Conservation (phyloP, 2,329 filamentous ascomycete genomes). For the Sclerotinia nivalis region DNA sequence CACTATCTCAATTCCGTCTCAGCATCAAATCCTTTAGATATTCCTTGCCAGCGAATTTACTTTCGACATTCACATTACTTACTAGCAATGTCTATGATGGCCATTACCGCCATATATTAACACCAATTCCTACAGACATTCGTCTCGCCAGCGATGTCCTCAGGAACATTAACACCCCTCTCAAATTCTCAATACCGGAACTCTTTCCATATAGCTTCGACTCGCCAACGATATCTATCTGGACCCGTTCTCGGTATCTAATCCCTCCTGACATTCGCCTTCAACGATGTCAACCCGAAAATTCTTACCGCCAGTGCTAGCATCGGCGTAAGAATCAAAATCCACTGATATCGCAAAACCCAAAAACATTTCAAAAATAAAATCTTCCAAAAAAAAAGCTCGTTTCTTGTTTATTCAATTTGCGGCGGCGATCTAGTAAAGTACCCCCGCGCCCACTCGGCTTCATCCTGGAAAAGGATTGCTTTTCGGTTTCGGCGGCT, state of each 20-base stretch:
- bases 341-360: background rate
- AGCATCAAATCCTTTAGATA: background rate
- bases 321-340: background rate
- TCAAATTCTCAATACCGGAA: background rate
- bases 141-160: background rate
- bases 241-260: no score
- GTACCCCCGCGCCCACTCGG: background rate
- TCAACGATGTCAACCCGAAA: background rate
- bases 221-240: background rate
- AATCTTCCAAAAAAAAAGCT: background rate
- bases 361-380: background rate
- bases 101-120: background rate
- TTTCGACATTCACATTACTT: background rate
- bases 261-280: background rate
- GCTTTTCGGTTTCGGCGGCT: background rate
- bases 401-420: background rate
- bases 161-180: background rate
- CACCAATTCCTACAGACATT: background rate
- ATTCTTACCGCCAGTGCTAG: background rate
- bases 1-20: background rate
- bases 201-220: background rate
- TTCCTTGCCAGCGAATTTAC: background rate
- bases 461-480: constrained; percentile 2
- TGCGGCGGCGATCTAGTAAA: constrained; percentile 9
- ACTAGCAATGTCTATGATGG: background rate